Evolutionary conservation across 495 filamentous ascomycete species (phyloP), one percentile per base, ranked within the genome.

Genomic region (Neurospora discreta): DNA sequence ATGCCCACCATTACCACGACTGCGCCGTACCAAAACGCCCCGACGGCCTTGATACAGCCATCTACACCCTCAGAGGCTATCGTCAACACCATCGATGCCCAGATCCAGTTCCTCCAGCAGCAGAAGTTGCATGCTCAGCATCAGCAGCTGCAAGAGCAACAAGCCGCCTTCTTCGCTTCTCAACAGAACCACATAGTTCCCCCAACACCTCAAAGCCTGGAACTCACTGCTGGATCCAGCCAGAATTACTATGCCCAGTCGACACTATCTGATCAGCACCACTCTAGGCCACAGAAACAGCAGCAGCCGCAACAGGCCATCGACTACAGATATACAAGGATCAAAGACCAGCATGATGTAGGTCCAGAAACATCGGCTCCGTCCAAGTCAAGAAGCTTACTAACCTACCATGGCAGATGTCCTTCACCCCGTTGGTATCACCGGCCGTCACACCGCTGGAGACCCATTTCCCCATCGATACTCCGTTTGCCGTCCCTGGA

Each of bases 371-470:
- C 41, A 36, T 40, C 69, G 40, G 65, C 52, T 58, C 70, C 69
- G 44, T 70, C 70, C 72, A 38, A 43, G 52, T n/a, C 43, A 38
- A 60, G 70, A 58, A 20, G 20, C 42, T 69, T 72, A 70, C 78
- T 82, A 77, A 85, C 79, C 73, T 60, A 74, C 74, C 73, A 70
- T 44, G 43, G 26, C 75, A 93, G 92, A 92, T 94, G 82, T 85
- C 92, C 33, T 98, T 97, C 80, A 99, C 95, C 8, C 95, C 95
- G 10, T 88, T 99, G 39, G 92, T 97, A 9, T 98, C 95, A 41
- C 95, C 95, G 23, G 95, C 94, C 3, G 95, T 98, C 76, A 97
- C 95, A 11, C 95, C 95, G 38, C 86, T 95, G 67, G 94, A 97
- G 74, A 87, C 88, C 40, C 91, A 93, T 77, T 97, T 96, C 79